Base-by-base conservation (phyloP, 2,329 filamentous ascomycete species). In the Emergomyces africanus region DNA sequence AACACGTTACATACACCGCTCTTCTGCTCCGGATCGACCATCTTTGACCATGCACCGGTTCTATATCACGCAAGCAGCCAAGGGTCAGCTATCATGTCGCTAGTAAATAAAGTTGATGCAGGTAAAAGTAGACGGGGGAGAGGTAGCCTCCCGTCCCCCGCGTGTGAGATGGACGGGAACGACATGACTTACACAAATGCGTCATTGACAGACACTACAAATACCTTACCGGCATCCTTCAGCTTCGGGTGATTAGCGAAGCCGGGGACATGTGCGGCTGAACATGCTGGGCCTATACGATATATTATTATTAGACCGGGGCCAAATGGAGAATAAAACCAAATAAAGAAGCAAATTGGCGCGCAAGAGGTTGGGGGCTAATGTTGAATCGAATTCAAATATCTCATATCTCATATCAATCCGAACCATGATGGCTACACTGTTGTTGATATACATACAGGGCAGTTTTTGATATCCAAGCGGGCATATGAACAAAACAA, bases 181-280 rank as follows among this genome's bases (percentile, higher is more conserved):
- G 5, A 14, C 15, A 35, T 37, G 53, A 76, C 88, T 75, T 79
- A 95, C 88, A 96, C 91, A 72, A 96, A 96, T 23, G 90, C 83
- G 72, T 97, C 92, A 71, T 97, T 97, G 70, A 96, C 91, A 18
- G 88, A 85, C 59, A 97, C 84, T 46, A 97, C 89, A 69, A 95
- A 95, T 51, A 96, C 88, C 68, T 87, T 80, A 54, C 90, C 91
- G 35, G 88, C 89, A 61, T 86, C 79, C 76, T 88, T 88, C 66
- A 95, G 80, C 71, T 86, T 84, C 59, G 86, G 81, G 70, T 89
- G 87, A 69, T 84, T 85, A 73, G 96, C 87, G 76, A 90, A 97
- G 59, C 88, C 88, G 0, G 92, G 92, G 51, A 97, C 80, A 71
- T 97, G 92, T 54, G 77, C 79, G 64, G 81, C 80, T 20, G 83